phyloP scores from a whole-genome alignment of 1,139 yeast species.

The Scheffersomyces titani region DNA sequence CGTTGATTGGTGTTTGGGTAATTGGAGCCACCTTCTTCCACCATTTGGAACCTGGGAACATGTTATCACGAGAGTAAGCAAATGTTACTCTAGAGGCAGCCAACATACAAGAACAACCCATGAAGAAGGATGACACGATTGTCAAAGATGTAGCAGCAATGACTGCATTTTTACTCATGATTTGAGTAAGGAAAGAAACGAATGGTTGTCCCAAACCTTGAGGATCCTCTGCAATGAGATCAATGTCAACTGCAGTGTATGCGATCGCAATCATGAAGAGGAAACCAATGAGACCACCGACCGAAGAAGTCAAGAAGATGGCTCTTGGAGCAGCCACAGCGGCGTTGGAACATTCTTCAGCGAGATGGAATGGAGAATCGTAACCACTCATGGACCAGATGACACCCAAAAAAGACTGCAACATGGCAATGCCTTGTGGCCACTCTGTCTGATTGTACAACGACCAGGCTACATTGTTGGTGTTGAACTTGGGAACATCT shows the following conservation, averaged over 20 bases:
- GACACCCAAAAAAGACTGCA: slow-evolving; percentile 63
- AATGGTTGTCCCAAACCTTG: slow-evolving; percentile 66
- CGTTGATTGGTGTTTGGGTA: slow-evolving; percentile 70
- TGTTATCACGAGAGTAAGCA: slow-evolving; percentile 70
- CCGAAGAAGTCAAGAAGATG: slow-evolving; percentile 61
- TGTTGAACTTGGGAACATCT: slow-evolving; percentile 48
- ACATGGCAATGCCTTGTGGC: slow-evolving; percentile 63
- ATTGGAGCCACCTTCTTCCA: slow-evolving; percentile 55
- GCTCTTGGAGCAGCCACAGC: slow-evolving; percentile 67
- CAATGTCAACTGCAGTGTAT: slow-evolving; percentile 59
- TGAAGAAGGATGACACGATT: slow-evolving; percentile 58
- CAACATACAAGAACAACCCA: slow-evolving; percentile 72
- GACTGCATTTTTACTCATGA: slow-evolving; percentile 46
- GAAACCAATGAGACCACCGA: slow-evolving; percentile 66
- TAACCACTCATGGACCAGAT: slow-evolving; percentile 81
- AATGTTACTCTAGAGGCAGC: slow-evolving; percentile 71
- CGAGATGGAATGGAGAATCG: slow-evolving; percentile 72
- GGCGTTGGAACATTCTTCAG: slow-evolving; percentile 73
- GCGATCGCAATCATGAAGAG: slow-evolving; percentile 66
- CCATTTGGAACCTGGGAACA: slow-evolving; percentile 59
- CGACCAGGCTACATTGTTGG: slow-evolving; percentile 54
- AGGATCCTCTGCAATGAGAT: slow-evolving; percentile 50
- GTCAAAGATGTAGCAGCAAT: slow-evolving; percentile 62
- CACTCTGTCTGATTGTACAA: slow-evolving; percentile 64
- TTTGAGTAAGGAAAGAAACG: slow-evolving; percentile 57